Percentiles rank a stretch among this genome's conserved stretches.
phyloP scores from a whole-genome alignment of 495 filamentous ascomycete species.

The Aspergillus homomorphus region DNA sequence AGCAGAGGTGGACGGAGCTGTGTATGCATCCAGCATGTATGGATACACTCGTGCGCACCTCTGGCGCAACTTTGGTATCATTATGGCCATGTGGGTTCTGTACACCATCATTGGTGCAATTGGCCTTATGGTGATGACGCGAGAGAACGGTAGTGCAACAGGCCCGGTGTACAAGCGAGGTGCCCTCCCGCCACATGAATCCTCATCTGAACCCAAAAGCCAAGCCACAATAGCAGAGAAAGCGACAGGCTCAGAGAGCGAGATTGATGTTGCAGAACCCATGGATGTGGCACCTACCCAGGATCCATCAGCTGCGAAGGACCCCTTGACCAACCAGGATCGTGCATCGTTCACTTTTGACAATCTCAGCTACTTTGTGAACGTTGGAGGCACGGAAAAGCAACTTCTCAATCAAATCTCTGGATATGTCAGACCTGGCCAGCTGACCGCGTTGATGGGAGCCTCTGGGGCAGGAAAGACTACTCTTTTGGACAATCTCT shows the following conservation, averaged over 20 bases:
- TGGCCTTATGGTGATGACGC: slow-evolving; percentile 74
- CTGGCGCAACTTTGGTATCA: slow-evolving; percentile 77
- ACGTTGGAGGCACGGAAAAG: slow-evolving; percentile 63
- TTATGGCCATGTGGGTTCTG: slow-evolving; percentile 68
- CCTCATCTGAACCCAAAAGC: too few relatives aligned
- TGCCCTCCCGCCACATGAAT: slow-evolving; percentile 47
- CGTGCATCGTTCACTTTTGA: slow-evolving; percentile 54
- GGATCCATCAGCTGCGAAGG: too few relatives aligned
- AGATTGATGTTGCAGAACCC: too few relatives aligned
- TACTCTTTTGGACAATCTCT: slow-evolving; percentile 75
- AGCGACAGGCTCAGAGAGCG: slow-evolving; percentile 62
- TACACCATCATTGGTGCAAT: slow-evolving; percentile 67
- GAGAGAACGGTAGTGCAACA: slow-evolving; percentile 67
- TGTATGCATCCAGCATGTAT: slow-evolving; percentile 62
- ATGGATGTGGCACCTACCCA: too few relatives aligned
- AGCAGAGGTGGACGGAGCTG: slow-evolving; percentile 52
- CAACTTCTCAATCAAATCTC: slow-evolving; percentile 68
- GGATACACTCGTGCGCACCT: slow-evolving; percentile 58
- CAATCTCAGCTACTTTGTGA: slow-evolving; percentile 61
- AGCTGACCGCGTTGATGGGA: slow-evolving; percentile 83
- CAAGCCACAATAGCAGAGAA: slow-evolving; percentile 39
- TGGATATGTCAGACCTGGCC: slow-evolving; percentile 76
- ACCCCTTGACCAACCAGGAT: too few relatives aligned
- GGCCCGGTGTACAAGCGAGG: slow-evolving; percentile 57
- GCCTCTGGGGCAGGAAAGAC: slow-evolving; percentile 84